Base-by-base conservation (phyloP, 2,329 filamentous ascomycete species). In the Claviceps arundinis region DNA sequence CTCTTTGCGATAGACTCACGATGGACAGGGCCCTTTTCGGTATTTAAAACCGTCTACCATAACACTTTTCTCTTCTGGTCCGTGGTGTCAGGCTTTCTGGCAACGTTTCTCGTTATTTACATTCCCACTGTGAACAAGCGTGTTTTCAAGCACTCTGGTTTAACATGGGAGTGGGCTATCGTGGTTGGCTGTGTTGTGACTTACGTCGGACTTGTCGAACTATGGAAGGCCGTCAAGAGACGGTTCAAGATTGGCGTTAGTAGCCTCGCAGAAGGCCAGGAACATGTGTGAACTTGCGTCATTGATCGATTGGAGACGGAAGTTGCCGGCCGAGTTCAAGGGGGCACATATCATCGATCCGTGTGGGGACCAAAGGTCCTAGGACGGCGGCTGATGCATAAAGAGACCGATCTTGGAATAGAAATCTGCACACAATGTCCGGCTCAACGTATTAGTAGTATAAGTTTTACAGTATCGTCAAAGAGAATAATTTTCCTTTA, bases 131-230 rank as follows among this genome's bases (percentile, higher is more conserved):
- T 88, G 57, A 85, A 86, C 62, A 73, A 71, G 1, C 66, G 70
- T 2, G 83, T 87, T 2, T 87, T 87, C 68, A 83, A 85, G 66
- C 84, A 88, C 62, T 72, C 73, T 44, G 78, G 76, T 1, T 82
- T 88, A 52, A 73, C 70, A 2, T 87, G 83, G 82, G 84, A 88
- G 61, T 89, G 84, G 85, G 82, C 76, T 1, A 71, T 88, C 2
- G 83, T 88, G 0, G 70, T 77, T 46, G 73, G 78, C 17, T 77
- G 73, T 37, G 73, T 82, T 0, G 64, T 76, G 1, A 62, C 77
- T 8, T 89, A 87, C 65, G 70, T 87, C 48, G 66, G 66, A 0
- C 75, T 85, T 8, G 72, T 87, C 2, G 85, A 89, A 68, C 59
- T 60, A 0, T 89, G 84, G 82, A 88, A 88, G 69, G 83, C 76